Evolutionary conservation across 805 yeast genomes (phyloP).

Genomic region (Barnettozyma siamensis): DNA sequence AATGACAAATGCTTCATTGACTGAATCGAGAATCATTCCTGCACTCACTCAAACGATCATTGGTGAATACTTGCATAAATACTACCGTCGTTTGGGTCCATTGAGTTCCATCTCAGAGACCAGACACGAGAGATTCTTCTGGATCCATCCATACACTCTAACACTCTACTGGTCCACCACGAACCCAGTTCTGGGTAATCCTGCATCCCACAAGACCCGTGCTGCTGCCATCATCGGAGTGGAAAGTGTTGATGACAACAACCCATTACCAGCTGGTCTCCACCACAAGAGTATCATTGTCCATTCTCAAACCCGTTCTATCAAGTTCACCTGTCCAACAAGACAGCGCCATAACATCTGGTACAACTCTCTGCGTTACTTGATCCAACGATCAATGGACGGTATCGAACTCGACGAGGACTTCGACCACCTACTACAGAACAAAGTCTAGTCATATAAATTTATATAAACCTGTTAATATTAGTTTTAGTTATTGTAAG

Average conservation of each 20-base stretch:
- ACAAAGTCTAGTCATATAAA: neutral
- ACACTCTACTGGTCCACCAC: slow-evolving; percentile 85
- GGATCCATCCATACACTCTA: slow-evolving; percentile 93
- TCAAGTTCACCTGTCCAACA: slow-evolving; percentile 83
- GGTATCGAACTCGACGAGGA: slow-evolving; percentile 44
- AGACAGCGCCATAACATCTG: slow-evolving; percentile 86
- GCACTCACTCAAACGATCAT: slow-evolving; percentile 89
- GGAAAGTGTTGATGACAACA: slow-evolving; percentile 74
- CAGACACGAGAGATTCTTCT: slow-evolving; percentile 88
- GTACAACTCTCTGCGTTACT: slow-evolving; percentile 76
- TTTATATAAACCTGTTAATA: neutral
- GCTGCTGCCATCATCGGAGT: slow-evolving; percentile 78
- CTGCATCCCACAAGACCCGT: slow-evolving; percentile 59
- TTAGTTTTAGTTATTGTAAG: too few species aligned
- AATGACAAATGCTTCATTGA: slow-evolving; percentile 57
- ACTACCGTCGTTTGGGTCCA: slow-evolving; percentile 72
- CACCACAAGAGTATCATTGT: slow-evolving; percentile 80
- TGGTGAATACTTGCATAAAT: slow-evolving; percentile 86
- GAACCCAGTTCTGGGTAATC: slow-evolving; percentile 71
- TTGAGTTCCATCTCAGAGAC: slow-evolving; percentile 65
- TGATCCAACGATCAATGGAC: slow-evolving; percentile 60
- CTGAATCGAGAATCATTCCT: slow-evolving; percentile 69
- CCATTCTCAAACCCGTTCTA: slow-evolving; percentile 51
- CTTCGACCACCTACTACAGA: slow-evolving; percentile 9
- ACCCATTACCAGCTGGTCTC: slow-evolving; percentile 85